These are phyloP conservation scores for Colletotrichum sp. DNA, from an alignment of 2,329 filamentous ascomycete genomes.

Conservation along the genomic window DNA sequence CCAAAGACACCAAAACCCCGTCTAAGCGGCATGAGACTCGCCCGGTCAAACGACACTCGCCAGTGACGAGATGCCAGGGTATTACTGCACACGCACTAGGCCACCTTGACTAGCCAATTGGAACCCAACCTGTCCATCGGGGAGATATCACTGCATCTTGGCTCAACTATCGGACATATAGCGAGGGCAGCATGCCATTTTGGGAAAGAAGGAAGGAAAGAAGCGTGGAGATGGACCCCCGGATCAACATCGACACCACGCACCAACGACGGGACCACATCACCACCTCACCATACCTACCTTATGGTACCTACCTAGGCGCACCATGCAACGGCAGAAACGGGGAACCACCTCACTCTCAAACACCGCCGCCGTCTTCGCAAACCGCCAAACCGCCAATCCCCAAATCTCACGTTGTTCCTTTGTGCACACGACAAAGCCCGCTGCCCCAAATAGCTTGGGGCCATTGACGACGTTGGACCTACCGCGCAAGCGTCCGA, in stretches of 20 bases:
- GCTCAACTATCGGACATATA: background rate
- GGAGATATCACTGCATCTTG: background rate
- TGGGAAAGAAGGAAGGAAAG: background rate
- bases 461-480: slow-evolving; percentile 15
- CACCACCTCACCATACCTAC: background rate
- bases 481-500: slow-evolving; percentile 18
- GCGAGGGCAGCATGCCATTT: background rate
- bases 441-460: background rate
- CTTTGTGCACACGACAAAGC: background rate
- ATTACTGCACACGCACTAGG: background rate
- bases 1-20: background rate
- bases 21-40: background rate
- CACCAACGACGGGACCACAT: background rate
- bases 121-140: background rate
- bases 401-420: background rate
- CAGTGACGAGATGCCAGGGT: background rate
- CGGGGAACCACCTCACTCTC: background rate
- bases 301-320: too few relatives aligned
- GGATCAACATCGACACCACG: background rate
- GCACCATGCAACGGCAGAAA: background rate
- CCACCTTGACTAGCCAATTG: background rate
- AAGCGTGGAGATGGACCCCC: background rate
- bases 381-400: background rate
- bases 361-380: background rate
- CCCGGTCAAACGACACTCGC: background rate